Evolutionary conservation across 768 basidiomycete species (phyloP), one percentile per base, ranked within the genome.

Genomic region (Fibroporia radiculosa): DNA sequence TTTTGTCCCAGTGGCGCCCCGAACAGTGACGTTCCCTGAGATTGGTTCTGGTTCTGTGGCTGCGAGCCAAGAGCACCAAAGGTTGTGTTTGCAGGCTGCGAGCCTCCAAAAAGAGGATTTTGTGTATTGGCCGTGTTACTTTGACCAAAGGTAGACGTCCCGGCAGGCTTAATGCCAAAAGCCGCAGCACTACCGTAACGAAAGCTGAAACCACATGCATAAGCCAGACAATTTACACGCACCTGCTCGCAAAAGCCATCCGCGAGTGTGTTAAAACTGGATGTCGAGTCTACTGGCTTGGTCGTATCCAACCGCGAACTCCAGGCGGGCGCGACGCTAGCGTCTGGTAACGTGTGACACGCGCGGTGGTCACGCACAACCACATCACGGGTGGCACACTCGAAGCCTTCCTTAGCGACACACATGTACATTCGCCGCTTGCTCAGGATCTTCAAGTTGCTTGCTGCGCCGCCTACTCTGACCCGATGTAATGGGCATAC

Each of bases 1-100:
- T 52, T 50, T 33, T 52, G 51, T 20, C 54, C 53, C 2, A 51
- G 35, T 22, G 44, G 27, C 20, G 41, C 34, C 3, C 50, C 50
- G 28, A 51, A 51, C 25, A 48, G 28, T 6, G 42, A 40, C 12
- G 42, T 32, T 6, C 42, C 43, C 18, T 42, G 37, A 48, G 47
- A 37, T 56, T 6, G 16, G 43, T 26, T 14, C 20, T 46, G 44
- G 26, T 44, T 50, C 34, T 48, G 49, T 6, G 34, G 37, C 18
- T 40, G 48, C 13, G 48, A 33, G 13, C 53, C 54, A n/a, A 55
- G 52, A 3, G 35, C 40, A n/a, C 49, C 47, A 20, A 52, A 50
- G 1, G 37, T 22, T 8, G 49, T 44, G 6, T 44, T 45, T 4
- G 42, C 13, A 14, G 46, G 50, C 29, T 49, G 53, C 22, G 50